phyloP scores from a whole-genome alignment of 2,329 filamentous ascomycete genomes.

The Chalaropsis thielavioides region DNA sequence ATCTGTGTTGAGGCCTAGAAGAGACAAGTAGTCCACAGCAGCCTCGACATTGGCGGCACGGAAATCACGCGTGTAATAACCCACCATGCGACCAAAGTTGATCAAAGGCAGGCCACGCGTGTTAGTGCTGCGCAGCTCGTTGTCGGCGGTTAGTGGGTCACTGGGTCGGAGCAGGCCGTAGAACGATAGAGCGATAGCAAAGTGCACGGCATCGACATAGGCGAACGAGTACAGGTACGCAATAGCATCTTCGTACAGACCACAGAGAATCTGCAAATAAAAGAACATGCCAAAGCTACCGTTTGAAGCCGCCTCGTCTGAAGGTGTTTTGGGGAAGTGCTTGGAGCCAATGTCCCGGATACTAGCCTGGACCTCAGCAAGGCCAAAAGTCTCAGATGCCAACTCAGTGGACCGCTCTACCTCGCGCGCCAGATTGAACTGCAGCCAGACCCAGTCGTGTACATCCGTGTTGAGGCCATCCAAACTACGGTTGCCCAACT shows the following conservation, averaged over 20 bases:
- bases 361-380: slow-evolving; percentile 57
- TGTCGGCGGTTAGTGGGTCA: slow-evolving; percentile 59
- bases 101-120: slow-evolving; percentile 63
- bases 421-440: slow-evolving; percentile 55
- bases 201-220: slow-evolving; percentile 88
- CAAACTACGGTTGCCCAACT: slow-evolving; percentile 48
- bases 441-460: slow-evolving; percentile 59
- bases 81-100: slow-evolving; percentile 86
- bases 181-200: slow-evolving; percentile 75
- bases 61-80: slow-evolving; percentile 93
- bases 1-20: slow-evolving; percentile 87
- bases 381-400: slow-evolving; percentile 49
- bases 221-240: slow-evolving; percentile 84
- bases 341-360: slow-evolving; percentile 80
- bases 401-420: slow-evolving; percentile 49
- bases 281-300: slow-evolving; percentile 83
- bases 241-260: slow-evolving; percentile 88
- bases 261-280: slow-evolving; percentile 76
- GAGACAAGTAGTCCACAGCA: slow-evolving; percentile 80
- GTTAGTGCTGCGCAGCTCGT: slow-evolving; percentile 53
- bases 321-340: slow-evolving; percentile 69
- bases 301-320: slow-evolving; percentile 46
- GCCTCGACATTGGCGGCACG: slow-evolving; percentile 76
- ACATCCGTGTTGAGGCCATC: slow-evolving; percentile 50
- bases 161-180: slow-evolving; percentile 82